These are phyloP conservation scores for Polyporus tsugae DNA, from an alignment of 1,284 basidiomycete species.

Conservation along the genomic window DNA sequence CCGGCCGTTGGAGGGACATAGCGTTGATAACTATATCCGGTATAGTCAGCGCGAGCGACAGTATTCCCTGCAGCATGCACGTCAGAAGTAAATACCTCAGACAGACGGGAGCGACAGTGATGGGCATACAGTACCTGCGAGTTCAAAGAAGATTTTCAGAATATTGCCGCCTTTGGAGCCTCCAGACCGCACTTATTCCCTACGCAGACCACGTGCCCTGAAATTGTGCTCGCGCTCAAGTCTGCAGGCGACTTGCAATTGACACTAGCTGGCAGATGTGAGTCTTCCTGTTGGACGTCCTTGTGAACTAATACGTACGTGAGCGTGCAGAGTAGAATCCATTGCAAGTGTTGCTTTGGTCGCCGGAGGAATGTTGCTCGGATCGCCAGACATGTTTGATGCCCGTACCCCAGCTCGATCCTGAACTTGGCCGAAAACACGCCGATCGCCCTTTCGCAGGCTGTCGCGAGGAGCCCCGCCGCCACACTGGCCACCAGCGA, in stretches of 20 bases:
- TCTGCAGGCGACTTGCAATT: not conserved
- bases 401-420: constrained; percentile 5
- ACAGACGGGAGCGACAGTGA: constrained; percentile 5
- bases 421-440: not conserved
- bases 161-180: not conserved
- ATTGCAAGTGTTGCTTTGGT: not conserved
- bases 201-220: not conserved
- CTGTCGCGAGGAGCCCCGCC: not conserved
- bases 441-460: not conserved
- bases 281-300: not conserved
- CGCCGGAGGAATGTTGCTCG: constrained; percentile 4
- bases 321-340: not conserved
- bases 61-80: constrained; percentile 5
- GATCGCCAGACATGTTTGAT: constrained; percentile 10
- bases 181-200: not conserved
- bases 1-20: not conserved
- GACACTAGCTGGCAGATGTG: constrained; percentile 1
- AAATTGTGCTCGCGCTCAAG: not conserved
- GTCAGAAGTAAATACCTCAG: not conserved
- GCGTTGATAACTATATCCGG: not conserved
- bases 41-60: not conserved
- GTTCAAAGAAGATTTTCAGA: not conserved
- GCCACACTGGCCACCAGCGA: not conserved
- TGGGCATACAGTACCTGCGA: not conserved
- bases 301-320: not conserved